Evolutionary conservation across 768 basidiomycete species (phyloP).

Genomic region (Naganishia vaughanmartiniae): DNA sequence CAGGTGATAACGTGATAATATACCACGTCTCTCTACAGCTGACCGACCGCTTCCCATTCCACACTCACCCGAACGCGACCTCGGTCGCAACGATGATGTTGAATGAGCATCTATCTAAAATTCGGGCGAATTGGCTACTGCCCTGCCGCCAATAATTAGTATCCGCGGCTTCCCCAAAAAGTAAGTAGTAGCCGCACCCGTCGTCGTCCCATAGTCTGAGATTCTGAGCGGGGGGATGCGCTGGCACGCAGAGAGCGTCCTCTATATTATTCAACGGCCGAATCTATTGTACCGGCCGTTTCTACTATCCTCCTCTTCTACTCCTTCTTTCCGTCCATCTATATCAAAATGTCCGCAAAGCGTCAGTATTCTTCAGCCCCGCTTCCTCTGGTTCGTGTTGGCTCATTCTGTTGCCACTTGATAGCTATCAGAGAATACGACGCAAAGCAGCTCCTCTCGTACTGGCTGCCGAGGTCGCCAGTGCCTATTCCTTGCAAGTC

Average conservation of each 20-base stretch:
- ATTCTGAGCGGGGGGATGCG: no score
- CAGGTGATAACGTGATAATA: no score
- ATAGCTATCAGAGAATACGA: constrained; percentile 96
- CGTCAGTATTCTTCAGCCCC: constrained; percentile 35
- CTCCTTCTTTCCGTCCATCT: not conserved
- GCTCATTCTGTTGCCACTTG: not conserved
- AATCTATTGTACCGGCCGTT: constrained; percentile 1
- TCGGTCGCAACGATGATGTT: no score
- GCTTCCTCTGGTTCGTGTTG: not conserved
- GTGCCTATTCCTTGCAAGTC: constrained; percentile 59
- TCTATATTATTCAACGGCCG: constrained; percentile 2
- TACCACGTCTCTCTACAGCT: no score
- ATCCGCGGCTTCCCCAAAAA: constrained; percentile 5
- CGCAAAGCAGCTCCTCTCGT: constrained; percentile 93
- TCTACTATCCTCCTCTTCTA: not conserved
- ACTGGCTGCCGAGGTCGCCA: constrained; percentile 92
- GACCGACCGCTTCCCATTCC: no score
- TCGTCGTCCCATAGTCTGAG: not conserved
- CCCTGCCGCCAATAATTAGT: not conserved
- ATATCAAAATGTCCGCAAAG: constrained; percentile 49
- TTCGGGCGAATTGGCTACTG: no score
- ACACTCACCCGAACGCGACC: no score
- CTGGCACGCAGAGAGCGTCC: not conserved
- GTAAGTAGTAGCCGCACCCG: not conserved
- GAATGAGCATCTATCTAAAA: no score